Conservation (phyloP, 768 basidiomycete genomes). For the Gyrodon lividus region DNA sequence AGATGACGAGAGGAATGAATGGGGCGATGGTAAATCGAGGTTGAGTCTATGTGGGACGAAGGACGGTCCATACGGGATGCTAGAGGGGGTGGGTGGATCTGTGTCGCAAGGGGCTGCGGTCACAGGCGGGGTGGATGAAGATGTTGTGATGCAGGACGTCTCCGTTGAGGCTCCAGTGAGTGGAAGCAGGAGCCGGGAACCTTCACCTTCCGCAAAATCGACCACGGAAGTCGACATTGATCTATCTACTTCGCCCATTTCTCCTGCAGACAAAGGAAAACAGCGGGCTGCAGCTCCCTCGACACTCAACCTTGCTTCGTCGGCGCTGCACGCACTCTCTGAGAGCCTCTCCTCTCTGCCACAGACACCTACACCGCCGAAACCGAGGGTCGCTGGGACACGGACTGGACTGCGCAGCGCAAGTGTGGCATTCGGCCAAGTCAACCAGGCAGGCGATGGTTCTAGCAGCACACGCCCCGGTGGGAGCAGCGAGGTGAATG, state of each 20-base stretch:
- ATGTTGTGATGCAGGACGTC: slow-evolving; percentile 4
- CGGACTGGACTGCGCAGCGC: slow-evolving; percentile 47
- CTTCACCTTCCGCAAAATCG: slow-evolving; percentile 4
- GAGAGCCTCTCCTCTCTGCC: slow-evolving; percentile 58
- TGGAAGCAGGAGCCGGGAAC: slow-evolving; percentile 13
- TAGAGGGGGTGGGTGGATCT: slow-evolving; percentile 10
- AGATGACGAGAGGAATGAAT: neutral
- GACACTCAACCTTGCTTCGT: slow-evolving; percentile 28
- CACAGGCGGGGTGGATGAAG: neutral
- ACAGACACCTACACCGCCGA: slow-evolving; percentile 34
- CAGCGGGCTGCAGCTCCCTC: slow-evolving; percentile 17
- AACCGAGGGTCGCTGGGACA: slow-evolving; percentile 43
- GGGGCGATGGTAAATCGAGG: neutral
- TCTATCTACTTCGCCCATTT: slow-evolving; percentile 12
- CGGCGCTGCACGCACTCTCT: slow-evolving; percentile 58
- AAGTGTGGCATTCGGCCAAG: slow-evolving; percentile 28
- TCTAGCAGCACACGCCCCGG: slow-evolving; percentile 33
- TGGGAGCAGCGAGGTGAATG: slow-evolving; percentile 17
- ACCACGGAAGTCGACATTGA: slow-evolving; percentile 11
- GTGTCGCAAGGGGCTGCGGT: neutral
- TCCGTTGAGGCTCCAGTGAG: slow-evolving; percentile 9
- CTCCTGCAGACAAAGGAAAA: slow-evolving; percentile 20
- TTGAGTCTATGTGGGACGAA: neutral
- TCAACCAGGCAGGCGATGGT: slow-evolving; percentile 27
- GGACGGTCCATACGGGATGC: neutral